Conservation (phyloP, 2,329 filamentous ascomycete species). For the Monosporascus sp. region DNA sequence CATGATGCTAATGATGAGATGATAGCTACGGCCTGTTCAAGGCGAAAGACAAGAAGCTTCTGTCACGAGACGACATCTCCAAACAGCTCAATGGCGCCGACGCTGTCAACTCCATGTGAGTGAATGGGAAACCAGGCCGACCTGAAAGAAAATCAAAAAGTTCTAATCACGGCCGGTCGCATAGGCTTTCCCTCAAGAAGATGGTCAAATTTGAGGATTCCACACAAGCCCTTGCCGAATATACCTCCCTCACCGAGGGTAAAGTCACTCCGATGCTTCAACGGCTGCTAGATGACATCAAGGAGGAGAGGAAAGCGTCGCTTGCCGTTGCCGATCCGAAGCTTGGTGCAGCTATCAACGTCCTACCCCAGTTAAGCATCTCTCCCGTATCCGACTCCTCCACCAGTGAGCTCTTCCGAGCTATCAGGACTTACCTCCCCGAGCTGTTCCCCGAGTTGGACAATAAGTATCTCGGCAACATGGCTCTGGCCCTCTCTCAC, state of each 20-base stretch:
- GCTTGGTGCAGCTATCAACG: constrained; percentile 85
- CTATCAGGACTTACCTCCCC: constrained; percentile 84
- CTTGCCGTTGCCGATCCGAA: constrained; percentile 92
- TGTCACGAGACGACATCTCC: constrained; percentile 79
- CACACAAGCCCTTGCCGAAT: constrained; percentile 83
- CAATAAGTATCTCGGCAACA: constrained; percentile 82
- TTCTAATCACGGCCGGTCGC: neutral
- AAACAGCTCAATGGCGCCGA: constrained; percentile 74
- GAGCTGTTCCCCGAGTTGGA: constrained; percentile 86
- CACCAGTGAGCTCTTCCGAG: constrained; percentile 86
- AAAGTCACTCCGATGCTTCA: constrained; percentile 89
- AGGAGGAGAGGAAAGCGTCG: constrained; percentile 96
- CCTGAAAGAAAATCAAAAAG: neutral
- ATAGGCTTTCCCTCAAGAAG: constrained; percentile 87
- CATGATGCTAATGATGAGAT: constrained; percentile 15
- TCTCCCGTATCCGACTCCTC: constrained; percentile 74
- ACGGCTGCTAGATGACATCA: constrained; percentile 79
- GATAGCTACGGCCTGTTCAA: constrained; percentile 94
- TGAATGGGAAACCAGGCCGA: constrained; percentile 16
- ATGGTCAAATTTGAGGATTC: constrained; percentile 98
- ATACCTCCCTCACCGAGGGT: constrained; percentile 81
- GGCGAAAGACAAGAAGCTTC: constrained; percentile 95
- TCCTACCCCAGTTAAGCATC: constrained; percentile 83
- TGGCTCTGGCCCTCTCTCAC: constrained; percentile 94
- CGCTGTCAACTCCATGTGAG: constrained; percentile 80